Evolutionary conservation across 495 filamentous ascomycete species (phyloP).

Genomic region (Bryoglossum gracile): DNA sequence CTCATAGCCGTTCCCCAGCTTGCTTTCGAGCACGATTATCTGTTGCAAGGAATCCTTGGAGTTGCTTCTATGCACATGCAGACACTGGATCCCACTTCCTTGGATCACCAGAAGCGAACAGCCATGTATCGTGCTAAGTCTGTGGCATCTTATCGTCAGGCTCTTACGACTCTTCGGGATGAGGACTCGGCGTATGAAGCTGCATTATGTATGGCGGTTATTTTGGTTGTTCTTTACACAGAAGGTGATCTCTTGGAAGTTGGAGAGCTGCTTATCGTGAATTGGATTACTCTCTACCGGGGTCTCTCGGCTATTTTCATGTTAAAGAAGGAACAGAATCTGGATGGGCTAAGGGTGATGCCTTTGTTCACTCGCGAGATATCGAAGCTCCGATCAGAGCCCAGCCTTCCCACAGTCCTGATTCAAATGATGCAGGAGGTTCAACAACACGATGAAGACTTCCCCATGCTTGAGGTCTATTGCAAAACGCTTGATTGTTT

Average conservation of each 20-base stretch:
- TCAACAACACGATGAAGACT: conserved; percentile 15
- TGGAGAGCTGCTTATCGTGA: conserved; percentile 11
- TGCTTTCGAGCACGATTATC: conserved; percentile 39
- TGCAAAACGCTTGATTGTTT: conserved; percentile 16
- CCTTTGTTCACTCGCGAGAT: conserved; percentile 17
- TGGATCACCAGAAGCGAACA: conserved; percentile 19
- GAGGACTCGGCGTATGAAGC: conserved; percentile 24
- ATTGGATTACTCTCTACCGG: conserved; percentile 17
- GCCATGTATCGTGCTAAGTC: conserved; percentile 35
- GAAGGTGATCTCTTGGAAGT: conserved; percentile 1
- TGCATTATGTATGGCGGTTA: conserved; percentile 15
- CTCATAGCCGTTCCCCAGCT: conserved; percentile 37
- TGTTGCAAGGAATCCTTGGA: conserved; percentile 44
- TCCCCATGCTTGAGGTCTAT: conserved; percentile 9
- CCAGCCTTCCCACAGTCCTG: conserved; percentile 10
- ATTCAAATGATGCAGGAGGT: conserved; percentile 14
- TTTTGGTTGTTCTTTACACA: conserved; percentile 15
- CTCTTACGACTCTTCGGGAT: conserved; percentile 33
- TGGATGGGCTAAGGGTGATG: neutral
- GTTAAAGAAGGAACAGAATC: neutral
- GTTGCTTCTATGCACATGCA: conserved; percentile 38
- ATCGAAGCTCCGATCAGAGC: conserved; percentile 1
- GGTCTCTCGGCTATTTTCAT: conserved; percentile 7
- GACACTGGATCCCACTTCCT: conserved; percentile 21
- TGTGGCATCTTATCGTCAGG: conserved; percentile 37